Evolutionary conservation across 176 grass and related monocot genomes (phyloP), one percentile per base, ranked within the genome.

Genomic region (Oryza glumipatula): DNA sequence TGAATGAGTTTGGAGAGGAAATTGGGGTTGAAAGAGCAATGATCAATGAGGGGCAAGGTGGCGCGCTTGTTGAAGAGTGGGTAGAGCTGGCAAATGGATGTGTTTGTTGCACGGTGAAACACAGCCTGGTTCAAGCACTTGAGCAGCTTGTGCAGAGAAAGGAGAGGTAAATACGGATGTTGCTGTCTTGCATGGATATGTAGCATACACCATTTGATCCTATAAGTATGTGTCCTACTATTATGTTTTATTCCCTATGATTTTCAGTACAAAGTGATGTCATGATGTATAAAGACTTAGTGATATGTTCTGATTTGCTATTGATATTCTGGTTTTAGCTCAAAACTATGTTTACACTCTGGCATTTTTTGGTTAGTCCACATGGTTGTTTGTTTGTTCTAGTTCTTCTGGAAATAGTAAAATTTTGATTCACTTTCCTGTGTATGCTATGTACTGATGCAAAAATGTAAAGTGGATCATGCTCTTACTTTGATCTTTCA

Each of bases 1-100:
- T 98, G 76, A 98, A 98, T 13, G 96, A 95, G 81, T 98, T 98
- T 16, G 96, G 96, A 8, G 96, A 95, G 93, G 93, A 94, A 84
- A 94, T 98, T 22, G 93, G 93, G 35, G 96, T 98, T 24, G 96
- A 98, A 56, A 92, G 93, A 68, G 96, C 96, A 22, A 98, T 98
- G 96, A 98, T 98, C 68, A 98, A 98, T 22, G 93, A 98, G 82
- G 96, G 96, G 33, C 82, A 95, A 87, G 91, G 91, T 64, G 93
- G 96, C 56, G 91, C 93, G 2, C 80, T 95, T 78, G 88, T 98
- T 9, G 96, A 98, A 82, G 96, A 98, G 68, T 98, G 93, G 96
- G 96, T 98, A 63, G 96, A 98, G 61, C 85, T 98, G 60, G 93
- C 93, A 35, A 98, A 98, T 88, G 96, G 96, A 69, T 98, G 96